phyloP scores from a whole-genome alignment of 78 protist species.

The Protostelium mycophagum region DNA sequence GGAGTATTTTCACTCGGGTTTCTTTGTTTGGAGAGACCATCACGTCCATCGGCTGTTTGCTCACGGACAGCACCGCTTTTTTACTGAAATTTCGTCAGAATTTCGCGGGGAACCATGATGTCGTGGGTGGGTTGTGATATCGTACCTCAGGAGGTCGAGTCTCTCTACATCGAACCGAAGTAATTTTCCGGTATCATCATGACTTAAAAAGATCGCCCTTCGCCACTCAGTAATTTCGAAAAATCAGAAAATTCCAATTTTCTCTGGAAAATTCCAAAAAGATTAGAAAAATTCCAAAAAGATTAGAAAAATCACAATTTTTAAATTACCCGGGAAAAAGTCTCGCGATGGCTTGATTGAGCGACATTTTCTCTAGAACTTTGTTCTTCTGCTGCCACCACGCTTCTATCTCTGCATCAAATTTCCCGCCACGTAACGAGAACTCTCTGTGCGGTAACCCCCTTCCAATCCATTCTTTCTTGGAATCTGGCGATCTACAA shows the following conservation, averaged over 20 bases:
- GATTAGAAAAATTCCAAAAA: no score
- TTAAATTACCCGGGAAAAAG: not conserved
- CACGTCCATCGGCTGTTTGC: not conserved
- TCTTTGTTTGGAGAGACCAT: not conserved
- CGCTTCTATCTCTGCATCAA: not conserved
- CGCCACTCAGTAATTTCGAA: no score
- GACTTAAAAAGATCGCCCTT: not conserved
- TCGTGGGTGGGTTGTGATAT: not conserved
- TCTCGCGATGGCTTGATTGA: not conserved
- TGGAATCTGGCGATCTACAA: not conserved
- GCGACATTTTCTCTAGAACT: not conserved
- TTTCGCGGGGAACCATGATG: not conserved
- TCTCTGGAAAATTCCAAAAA: no score
- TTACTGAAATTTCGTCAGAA: no score
- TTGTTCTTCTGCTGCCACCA: not conserved
- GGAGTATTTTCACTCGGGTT: not conserved
- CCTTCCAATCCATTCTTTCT: not conserved
- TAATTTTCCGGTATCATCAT: not conserved
- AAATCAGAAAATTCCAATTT: no score
- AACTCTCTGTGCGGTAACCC: not conserved
- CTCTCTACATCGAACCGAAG: not conserved
- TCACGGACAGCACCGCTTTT: not conserved
- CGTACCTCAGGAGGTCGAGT: not conserved
- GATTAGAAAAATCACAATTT: not conserved
- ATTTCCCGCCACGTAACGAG: not conserved